A percentile compares a stretch with the other conserved stretches of the same genome.
These are phyloP conservation scores for Pholiota adiposa DNA, from an alignment of 1,284 basidiomycete genomes.

Conservation along the genomic window DNA sequence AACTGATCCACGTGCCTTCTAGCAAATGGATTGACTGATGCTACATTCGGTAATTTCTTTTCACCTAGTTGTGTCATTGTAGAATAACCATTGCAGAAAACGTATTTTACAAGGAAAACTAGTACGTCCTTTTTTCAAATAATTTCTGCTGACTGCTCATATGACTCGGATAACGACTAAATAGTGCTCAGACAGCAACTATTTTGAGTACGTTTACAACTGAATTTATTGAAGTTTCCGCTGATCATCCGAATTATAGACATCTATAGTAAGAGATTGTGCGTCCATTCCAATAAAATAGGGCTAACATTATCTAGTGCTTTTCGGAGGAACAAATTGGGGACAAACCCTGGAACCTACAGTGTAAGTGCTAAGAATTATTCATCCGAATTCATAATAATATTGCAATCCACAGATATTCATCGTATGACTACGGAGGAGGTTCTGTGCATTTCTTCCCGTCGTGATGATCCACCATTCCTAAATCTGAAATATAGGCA, in stretches of 20 bases:
- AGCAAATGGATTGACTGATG: constrained; percentile 47
- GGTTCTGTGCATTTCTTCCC: constrained; percentile 31
- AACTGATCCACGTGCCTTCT: background rate
- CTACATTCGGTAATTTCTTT: constrained; percentile 39
- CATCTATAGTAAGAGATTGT: constrained; percentile 44
- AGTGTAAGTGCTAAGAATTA: constrained; percentile 31
- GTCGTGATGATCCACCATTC: background rate
- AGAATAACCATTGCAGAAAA: constrained; percentile 37
- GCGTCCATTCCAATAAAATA: background rate
- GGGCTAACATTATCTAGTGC: constrained; percentile 35
- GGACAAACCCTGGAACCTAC: constrained; percentile 52
- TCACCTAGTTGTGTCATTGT: background rate
- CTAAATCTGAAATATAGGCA: constrained; percentile 34
- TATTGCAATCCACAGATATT: constrained; percentile 28
- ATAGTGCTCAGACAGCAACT: constrained; percentile 51
- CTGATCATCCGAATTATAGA: constrained; percentile 28
- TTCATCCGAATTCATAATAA: background rate
- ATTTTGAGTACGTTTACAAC: constrained; percentile 43
- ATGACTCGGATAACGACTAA: background rate
- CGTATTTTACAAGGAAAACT: constrained; percentile 55
- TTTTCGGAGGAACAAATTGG: constrained; percentile 57
- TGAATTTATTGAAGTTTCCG: background rate
- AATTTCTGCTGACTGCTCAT: background rate
- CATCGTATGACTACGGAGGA: constrained; percentile 55
- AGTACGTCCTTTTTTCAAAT: constrained; percentile 33